Conservation (phyloP, 2,329 filamentous ascomycete genomes). For the Fusarium austroafricanum region DNA sequence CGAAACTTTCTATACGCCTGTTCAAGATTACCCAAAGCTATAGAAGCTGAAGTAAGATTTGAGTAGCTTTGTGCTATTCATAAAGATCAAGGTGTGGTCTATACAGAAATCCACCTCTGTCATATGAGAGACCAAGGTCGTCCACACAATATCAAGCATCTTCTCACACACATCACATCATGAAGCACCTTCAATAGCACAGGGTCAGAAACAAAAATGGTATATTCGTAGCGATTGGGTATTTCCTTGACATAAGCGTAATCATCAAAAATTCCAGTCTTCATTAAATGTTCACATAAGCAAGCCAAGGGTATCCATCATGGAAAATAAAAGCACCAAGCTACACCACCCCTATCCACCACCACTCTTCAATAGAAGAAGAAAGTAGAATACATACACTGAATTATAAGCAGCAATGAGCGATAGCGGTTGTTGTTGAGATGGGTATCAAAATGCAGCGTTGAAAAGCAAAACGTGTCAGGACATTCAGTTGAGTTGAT, state of each 20-base stretch:
- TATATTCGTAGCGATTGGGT: constrained; percentile 39
- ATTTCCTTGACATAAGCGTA: constrained; percentile 23
- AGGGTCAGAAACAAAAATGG: neutral
- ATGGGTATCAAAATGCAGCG: constrained; percentile 35
- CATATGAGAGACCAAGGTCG: neutral
- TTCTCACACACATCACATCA: neutral
- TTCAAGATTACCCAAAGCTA: no score
- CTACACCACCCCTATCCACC: neutral
- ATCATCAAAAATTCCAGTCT: constrained; percentile 15
- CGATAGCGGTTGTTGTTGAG: constrained; percentile 2
- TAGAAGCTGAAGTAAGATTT: no score
- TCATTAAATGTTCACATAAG: constrained; percentile 33
- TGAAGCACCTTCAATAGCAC: neutral
- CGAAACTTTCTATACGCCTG: no score
- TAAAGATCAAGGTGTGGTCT: no score
- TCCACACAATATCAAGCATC: neutral
- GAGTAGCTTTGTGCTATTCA: no score
- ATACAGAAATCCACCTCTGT: no score
- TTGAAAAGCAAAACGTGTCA: constrained; percentile 13
- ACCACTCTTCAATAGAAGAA: constrained; percentile 8
- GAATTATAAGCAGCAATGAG: constrained; percentile 4
- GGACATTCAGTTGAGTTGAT: constrained; percentile 2
- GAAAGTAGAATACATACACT: constrained; percentile 35
- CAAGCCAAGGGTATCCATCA: constrained; percentile 33
- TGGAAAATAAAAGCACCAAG: neutral